Conservation (phyloP, 192 early-diverging fungal species). For the Cladochytrium replicatum region DNA sequence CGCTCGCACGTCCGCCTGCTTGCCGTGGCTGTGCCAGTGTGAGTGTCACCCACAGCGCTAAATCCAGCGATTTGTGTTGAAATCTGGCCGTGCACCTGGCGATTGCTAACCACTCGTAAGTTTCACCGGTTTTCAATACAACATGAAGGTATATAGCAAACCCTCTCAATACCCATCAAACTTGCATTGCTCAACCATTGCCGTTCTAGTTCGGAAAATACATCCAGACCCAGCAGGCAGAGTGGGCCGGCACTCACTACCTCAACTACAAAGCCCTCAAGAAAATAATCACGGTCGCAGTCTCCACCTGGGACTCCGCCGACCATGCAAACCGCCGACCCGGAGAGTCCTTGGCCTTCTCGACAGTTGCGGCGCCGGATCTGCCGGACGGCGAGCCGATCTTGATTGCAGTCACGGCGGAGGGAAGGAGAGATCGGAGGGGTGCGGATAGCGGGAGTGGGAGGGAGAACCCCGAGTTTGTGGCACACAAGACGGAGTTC, state of each 20-base stretch:
- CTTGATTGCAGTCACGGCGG: too few relatives aligned
- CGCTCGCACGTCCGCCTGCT: too few relatives aligned
- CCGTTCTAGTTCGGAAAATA: slow-evolving; percentile 88
- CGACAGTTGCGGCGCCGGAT: slow-evolving; percentile 16
- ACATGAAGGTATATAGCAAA: too few relatives aligned
- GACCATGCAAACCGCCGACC: neutral
- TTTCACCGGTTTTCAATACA: too few relatives aligned
- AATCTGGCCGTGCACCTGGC: too few relatives aligned
- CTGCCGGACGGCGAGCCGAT: slow-evolving; percentile 16
- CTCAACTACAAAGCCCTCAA: slow-evolving; percentile 98
- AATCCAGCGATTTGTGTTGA: too few relatives aligned
- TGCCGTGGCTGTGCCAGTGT: too few relatives aligned
- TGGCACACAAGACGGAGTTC: slow-evolving; percentile 88
- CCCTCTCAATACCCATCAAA: too few relatives aligned
- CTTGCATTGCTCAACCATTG: slow-evolving; percentile 4
- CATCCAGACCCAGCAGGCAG: slow-evolving; percentile 84
- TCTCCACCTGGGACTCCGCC: slow-evolving; percentile 35
- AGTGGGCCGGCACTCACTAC: slow-evolving; percentile 84
- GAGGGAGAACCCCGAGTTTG: slow-evolving; percentile 27
- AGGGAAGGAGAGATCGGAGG: too few relatives aligned
- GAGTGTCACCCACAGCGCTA: too few relatives aligned
- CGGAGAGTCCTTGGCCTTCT: neutral
- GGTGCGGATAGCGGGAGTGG: too few relatives aligned
- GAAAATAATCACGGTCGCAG: slow-evolving; percentile 81
- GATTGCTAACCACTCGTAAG: too few relatives aligned